Evolutionary conservation across 164 flowering plant species (phyloP), one percentile per base, ranked within the genome.

Genomic region (Tetracentron sinense): DNA sequence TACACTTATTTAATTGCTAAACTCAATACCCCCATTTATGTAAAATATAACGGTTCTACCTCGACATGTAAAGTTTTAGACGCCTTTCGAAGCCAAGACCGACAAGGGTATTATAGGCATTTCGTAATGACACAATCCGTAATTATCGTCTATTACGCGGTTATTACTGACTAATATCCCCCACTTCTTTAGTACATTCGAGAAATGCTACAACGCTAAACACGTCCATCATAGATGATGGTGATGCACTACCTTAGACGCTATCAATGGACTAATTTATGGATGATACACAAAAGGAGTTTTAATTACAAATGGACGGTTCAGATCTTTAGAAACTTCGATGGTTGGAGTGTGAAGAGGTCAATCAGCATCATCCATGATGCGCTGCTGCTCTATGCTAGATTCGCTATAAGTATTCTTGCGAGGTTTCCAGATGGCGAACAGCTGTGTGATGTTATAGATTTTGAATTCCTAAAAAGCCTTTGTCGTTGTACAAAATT

Each of bases 351-450:
- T 38, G 8, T 38, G 44, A 38, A 38, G 44, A 38, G 44, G 44
- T 38, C 4, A 38, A 33, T 4, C 38, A 8, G 44, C 44, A 33
- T 33, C 38, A 31, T 14, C 12, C 42, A 51, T 56, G 64, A 56
- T 67, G 69, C 57, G 74, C 64, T 64, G 72, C 64, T 65, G 56
- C 49, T 16, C 15, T 47, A 38, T n/a, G 62, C 44, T 54, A 47
- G 52, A 58, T 30, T 35, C 17, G 38, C 38, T 33, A 33, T 4
- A 8, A 33, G 38, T 33, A 4, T 33, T 21, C 28, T 70, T 63
- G 54, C 48, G 48, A 35, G 30, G 64, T 52, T 55, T 66, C 71
- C 76, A 76, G 79, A 63, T 76, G 76, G 70, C 79, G 56, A 25
- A 66, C 71, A 72, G 79, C 74, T 72, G 74, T 76, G 26, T 49